Conservation (phyloP, 2,329 filamentous ascomycete species). For the Chaetothyriales sp. region DNA sequence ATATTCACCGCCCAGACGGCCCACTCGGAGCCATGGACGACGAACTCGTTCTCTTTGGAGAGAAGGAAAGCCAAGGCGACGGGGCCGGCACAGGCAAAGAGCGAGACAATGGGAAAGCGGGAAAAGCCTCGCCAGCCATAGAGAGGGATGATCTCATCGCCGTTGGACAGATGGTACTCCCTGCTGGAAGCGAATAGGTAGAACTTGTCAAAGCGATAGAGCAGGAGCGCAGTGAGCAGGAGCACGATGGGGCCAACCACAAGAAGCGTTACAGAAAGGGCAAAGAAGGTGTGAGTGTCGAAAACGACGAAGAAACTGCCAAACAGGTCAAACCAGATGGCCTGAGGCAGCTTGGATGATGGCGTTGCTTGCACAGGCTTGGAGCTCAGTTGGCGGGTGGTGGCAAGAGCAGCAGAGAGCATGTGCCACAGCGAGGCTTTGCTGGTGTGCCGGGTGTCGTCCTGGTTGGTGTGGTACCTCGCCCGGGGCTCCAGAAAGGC, state of each 20-base stretch:
- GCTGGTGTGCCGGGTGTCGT: constrained; percentile 63
- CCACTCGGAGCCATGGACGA: constrained; percentile 81
- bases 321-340: constrained; percentile 87
- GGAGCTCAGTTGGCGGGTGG: constrained; percentile 54
- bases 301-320: constrained; percentile 67
- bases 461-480: constrained; percentile 80
- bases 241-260: constrained; percentile 64
- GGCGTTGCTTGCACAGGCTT: constrained; percentile 31
- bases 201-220: constrained; percentile 62
- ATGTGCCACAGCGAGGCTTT: constrained; percentile 72
- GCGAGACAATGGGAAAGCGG: constrained; percentile 63
- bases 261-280: constrained; percentile 68
- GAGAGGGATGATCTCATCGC: constrained; percentile 46
- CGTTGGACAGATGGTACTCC: constrained; percentile 44
- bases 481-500: constrained; percentile 79
- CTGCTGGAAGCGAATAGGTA: constrained; percentile 65
- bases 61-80: constrained; percentile 60
- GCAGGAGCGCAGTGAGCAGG: constrained; percentile 50
- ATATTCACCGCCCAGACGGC: constrained; percentile 79
- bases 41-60: constrained; percentile 70
- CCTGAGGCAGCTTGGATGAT: constrained; percentile 6
- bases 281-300: constrained; percentile 68
- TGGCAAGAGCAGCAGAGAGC: constrained; percentile 68
- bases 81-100: constrained; percentile 51
- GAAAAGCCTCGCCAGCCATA: constrained; percentile 71